Evolutionary conservation across 148 eudicot genomes (phyloP).

Genomic region (Chenopodium formosanum): DNA sequence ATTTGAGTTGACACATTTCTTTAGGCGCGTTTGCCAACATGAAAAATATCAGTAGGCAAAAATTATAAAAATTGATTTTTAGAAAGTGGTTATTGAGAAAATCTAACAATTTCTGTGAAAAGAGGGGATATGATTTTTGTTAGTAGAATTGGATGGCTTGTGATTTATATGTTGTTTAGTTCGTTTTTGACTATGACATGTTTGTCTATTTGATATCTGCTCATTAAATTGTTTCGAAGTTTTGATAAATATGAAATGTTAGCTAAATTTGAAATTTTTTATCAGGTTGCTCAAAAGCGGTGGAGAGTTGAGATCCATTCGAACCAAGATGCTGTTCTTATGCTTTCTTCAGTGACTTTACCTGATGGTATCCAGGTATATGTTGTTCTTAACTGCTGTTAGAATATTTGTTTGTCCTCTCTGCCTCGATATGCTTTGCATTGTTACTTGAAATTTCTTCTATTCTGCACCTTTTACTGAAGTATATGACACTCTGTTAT

Average conservation of each 20-base stretch:
- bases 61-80: too few species aligned
- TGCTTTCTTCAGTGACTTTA: slow-evolving; percentile 92
- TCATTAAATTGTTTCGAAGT: not conserved
- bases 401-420: not conserved
- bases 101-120: too few species aligned
- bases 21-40: too few species aligned
- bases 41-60: too few species aligned
- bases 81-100: too few species aligned
- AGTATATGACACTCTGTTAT: not conserved
- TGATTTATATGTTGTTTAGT: not conserved
- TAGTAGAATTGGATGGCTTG: not conserved
- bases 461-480: too few species aligned
- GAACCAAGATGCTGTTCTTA: slow-evolving; percentile 78
- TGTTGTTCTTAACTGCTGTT: not conserved
- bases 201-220: not conserved
- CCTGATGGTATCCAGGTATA: slow-evolving; percentile 89
- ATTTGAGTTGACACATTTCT: too few species aligned
- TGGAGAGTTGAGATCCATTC: slow-evolving; percentile 87
- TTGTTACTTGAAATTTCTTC: not conserved
- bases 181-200: not conserved
- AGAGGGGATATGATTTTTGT: not conserved
- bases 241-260: not conserved
- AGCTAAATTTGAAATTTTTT: not conserved
- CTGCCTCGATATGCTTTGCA: not conserved
- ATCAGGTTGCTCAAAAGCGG: slow-evolving; percentile 75